Evolutionary conservation across 306 rosid species (phyloP).

Genomic region (Cicer cuneatum): DNA sequence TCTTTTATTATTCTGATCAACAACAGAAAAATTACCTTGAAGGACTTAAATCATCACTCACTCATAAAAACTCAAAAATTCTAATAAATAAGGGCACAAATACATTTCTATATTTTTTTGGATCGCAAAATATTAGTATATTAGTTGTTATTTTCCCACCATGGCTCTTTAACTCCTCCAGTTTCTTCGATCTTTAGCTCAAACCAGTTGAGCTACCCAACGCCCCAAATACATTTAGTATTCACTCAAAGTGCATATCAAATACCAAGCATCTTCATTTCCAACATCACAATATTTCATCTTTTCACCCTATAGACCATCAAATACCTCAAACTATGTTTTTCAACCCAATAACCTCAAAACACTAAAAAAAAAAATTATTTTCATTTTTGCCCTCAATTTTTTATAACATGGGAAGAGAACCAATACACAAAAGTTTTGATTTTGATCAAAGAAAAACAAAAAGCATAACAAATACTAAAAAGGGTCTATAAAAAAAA

Average conservation of each 20-base stretch:
- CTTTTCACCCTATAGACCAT: neutral
- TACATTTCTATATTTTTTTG: neutral
- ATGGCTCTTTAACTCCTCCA: too few species aligned
- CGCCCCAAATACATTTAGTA: neutral
- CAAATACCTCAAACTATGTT: neutral
- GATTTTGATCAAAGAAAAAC: constrained; percentile 17
- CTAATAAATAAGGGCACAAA: neutral
- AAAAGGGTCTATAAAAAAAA: constrained; percentile 2
- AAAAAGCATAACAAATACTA: neutral
- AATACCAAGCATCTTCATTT: neutral
- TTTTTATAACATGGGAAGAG: neutral
- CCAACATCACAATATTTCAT: neutral
- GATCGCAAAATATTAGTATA: too few species aligned
- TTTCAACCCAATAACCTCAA: constrained; percentile 1
- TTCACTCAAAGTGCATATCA: constrained; percentile 3
- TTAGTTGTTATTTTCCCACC: too few species aligned
- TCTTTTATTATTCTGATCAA: neutral
- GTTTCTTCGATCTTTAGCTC: too few species aligned
- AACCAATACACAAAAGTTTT: constrained; percentile 12
- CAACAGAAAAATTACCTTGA: neutral
- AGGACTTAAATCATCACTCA: constrained; percentile 9
- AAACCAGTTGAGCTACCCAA: too few species aligned
- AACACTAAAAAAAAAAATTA: neutral
- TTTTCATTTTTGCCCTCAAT: neutral
- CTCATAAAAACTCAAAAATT: constrained; percentile 17